Evolutionary conservation across 495 filamentous ascomycete genomes (phyloP), one percentile per base, ranked within the genome.

Genomic region (Lindgomyces ingoldianus): DNA sequence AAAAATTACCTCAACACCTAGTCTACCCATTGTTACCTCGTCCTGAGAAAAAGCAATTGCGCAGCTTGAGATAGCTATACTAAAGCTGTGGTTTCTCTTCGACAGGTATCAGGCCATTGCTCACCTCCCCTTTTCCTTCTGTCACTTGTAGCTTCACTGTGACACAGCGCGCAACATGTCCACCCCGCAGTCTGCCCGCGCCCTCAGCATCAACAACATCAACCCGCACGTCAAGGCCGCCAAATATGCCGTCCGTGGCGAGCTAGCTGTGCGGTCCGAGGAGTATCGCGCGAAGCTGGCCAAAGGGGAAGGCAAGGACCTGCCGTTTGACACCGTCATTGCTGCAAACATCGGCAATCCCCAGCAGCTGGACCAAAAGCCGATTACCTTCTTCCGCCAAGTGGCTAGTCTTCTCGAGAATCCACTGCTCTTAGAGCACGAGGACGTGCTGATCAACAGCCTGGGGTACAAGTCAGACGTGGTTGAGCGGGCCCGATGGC

Each of bases 301-400:
- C 33, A 78, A 83, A 58, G 83, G 80, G 50, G 57, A 72, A 22
- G 82, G 85, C 71, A 81, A 84, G 67, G 74, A 78, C 59, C 82
- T 98, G 45, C 94, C 94, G 25, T 98, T 98, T 74, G 82, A 90
- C 65, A 81, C 89, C 62, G 87, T 98, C 71, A 93, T 98, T 76
- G 91, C 89, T 56, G 94, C 94, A 76, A 98, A 98, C 77, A 98
- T 98, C 73, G 94, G 95, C 68, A 98, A 98, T 79, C 94, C 95
- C 6, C 94, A 98, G 74, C 95, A 98, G 78, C 87, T 98, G 57
- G 94, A 95, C 78, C 94, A 98, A 81, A 94, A 96, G 81, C 94
- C 94, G 68, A 91, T 98, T 72, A 98, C 93, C 67, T 98, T 96
- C 83, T 96, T 98, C 87, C 87, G 94, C 58, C 95, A 98, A 79